Conservation (phyloP, 2,329 filamentous ascomycete genomes). For the Aspergillus pseudonomiae region DNA sequence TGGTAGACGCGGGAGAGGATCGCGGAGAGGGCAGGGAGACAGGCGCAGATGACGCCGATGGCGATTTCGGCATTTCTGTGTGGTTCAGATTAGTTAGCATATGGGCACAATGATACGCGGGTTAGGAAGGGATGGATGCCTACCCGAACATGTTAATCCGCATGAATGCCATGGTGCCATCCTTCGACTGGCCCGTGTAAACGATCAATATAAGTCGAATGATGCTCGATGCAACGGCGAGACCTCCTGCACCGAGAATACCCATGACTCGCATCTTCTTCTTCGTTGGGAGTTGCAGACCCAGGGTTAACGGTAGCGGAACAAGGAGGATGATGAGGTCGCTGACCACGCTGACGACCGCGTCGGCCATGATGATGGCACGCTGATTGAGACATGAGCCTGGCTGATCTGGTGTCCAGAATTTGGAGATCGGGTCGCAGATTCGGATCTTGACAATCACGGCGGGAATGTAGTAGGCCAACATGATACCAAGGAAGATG, state of each 20-base stretch:
- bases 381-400: slow-evolving; percentile 32
- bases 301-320: slow-evolving; percentile 51
- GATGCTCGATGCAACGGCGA: slow-evolving; percentile 33
- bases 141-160: slow-evolving; percentile 36
- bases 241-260: slow-evolving; percentile 53
- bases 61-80: slow-evolving; percentile 44
- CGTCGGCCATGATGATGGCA: slow-evolving; percentile 55
- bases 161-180: slow-evolving; percentile 32
- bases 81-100: slow-evolving; percentile 34
- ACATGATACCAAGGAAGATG: slow-evolving; percentile 41
- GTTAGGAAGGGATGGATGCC: slow-evolving; percentile 27
- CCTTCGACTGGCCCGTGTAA: slow-evolving; percentile 24
- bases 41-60: slow-evolving; percentile 46
- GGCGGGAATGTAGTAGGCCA: slow-evolving; percentile 46
- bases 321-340: slow-evolving; percentile 58
- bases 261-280: slow-evolving; percentile 52
- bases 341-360: slow-evolving; percentile 61
- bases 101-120: slow-evolving; percentile 26
- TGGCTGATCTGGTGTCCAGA: slow-evolving; percentile 37
- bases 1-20: slow-evolving; percentile 37
- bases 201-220: slow-evolving; percentile 31
- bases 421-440: slow-evolving; percentile 46
- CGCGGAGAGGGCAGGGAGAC: slow-evolving; percentile 42
- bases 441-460: slow-evolving; percentile 48
- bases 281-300: slow-evolving; percentile 48